phyloP scores from a whole-genome alignment of 2,329 filamentous ascomycete genomes.

The Pseudocercospora ulei region DNA sequence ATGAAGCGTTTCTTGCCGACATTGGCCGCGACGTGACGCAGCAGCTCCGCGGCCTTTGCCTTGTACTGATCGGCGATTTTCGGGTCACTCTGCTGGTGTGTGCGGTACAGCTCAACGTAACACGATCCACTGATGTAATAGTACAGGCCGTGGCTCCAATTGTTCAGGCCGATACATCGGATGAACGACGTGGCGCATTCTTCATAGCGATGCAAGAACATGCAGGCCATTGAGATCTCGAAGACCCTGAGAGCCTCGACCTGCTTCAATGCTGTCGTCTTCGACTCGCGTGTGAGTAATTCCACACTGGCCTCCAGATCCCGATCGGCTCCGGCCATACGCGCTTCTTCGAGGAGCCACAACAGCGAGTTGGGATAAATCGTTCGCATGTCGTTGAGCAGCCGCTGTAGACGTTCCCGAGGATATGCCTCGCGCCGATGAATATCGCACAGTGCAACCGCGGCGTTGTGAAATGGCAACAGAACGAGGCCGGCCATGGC shows the following conservation, averaged over 20 bases:
- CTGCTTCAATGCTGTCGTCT: constrained; percentile 66
- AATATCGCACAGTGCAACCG: constrained; percentile 81
- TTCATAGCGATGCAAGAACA: constrained; percentile 70
- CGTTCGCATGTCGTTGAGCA: constrained; percentile 63
- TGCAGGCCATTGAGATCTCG: constrained; percentile 65
- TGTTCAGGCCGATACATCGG: constrained; percentile 62
- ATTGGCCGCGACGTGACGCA: constrained; percentile 61
- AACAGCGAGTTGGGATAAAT: constrained; percentile 73
- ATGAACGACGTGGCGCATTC: constrained; percentile 66
- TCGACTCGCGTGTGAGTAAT: constrained; percentile 38
- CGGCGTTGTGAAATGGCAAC: constrained; percentile 77
- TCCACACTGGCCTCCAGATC: constrained; percentile 58
- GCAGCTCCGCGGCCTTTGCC: constrained; percentile 53
- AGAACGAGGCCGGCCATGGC: constrained; percentile 74
- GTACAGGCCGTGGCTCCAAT: constrained; percentile 84
- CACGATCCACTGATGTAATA: constrained; percentile 75
- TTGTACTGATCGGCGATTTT: constrained; percentile 42
- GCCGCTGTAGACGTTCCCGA: constrained; percentile 51
- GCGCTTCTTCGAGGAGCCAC: constrained; percentile 81
- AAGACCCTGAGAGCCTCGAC: constrained; percentile 77
- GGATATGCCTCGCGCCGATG: constrained; percentile 62
- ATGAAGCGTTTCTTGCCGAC: constrained; percentile 84
- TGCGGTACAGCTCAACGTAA: constrained; percentile 72
- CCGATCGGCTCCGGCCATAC: constrained; percentile 59
- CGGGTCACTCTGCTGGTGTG: constrained; percentile 41